Base-by-base conservation (phyloP, 352 stramenopile genomes). In the Phytophthora fragariae region DNA sequence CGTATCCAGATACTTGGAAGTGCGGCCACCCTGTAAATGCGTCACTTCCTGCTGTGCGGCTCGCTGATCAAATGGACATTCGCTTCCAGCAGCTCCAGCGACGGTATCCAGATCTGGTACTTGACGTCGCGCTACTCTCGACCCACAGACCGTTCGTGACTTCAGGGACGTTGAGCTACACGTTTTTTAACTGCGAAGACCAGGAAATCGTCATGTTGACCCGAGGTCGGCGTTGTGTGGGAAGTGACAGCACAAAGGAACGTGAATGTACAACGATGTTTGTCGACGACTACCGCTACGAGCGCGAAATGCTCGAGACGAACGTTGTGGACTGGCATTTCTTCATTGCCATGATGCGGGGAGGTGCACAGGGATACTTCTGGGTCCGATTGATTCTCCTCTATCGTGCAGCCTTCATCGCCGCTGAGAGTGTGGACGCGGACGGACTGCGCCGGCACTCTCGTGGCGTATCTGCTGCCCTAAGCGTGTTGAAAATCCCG, bases 241-340 rank as follows among this genome's bases (percentile, higher is more conserved):
- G 10, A 12, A 27, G n/a, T 17, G 10, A 53, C 2, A 53, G 17
- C 17, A n/a, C 17, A n/a, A 17, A n/a, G 39, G 39, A 17, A 4
- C 7, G 39, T n/a, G 21, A 11, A 11, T 74, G 81, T 37, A 39
- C 15, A 4, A 85, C 80, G 0, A 49, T 88, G 3, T 83, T 90
- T 35, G 31, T 90, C 10, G 83, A 90, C 54, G 83, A 90, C 49
- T 88, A 84, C 24, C 73, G 82, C 6, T 92, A 90, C 27, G 81
- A 89, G 31, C 73, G 82, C 3, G 65, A 68, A 5, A 57, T 71
- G 0, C 14, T 88, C 1, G 62, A 81, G 57, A 83, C 73, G 4
- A 84, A 83, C n/a, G 58, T 77, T 4, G 62, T 58, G 8, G 74
- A 88, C 27, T 81, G 70, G 69, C 81, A 83, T 24, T 17, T 44